A percentile compares a stretch with the other conserved stretches of the same genome.
Evolutionary conservation across 1,284 basidiomycete species (phyloP).

Genomic region (Porphyrellus sp.): DNA sequence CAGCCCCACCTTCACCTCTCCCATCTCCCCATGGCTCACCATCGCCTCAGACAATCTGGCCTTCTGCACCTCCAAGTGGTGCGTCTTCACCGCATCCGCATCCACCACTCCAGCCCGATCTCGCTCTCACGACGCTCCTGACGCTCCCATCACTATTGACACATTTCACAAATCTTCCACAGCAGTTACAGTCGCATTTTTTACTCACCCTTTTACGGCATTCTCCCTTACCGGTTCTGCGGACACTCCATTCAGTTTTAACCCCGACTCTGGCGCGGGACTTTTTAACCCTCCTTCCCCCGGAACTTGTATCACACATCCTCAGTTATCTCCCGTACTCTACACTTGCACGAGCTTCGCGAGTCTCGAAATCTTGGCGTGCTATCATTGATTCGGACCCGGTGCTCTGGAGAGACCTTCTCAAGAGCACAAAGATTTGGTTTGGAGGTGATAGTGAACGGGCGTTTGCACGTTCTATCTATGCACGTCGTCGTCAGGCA

Average conservation of each 20-base stretch:
- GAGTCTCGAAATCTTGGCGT: constrained; percentile 80
- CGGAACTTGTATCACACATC: constrained; percentile 79
- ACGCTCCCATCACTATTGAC: constrained; percentile 73
- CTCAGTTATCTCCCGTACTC: constrained; percentile 75
- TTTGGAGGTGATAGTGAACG: constrained; percentile 76
- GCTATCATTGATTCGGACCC: constrained; percentile 81
- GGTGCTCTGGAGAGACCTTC: constrained; percentile 78
- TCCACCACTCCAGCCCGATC: constrained; percentile 73
- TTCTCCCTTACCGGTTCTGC: constrained; percentile 78
- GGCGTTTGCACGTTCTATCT: constrained; percentile 64
- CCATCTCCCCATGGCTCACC: constrained; percentile 82
- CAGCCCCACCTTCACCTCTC: constrained; percentile 76
- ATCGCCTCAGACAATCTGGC: constrained; percentile 67
- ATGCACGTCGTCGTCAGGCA: constrained; percentile 55
- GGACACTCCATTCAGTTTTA: constrained; percentile 78
- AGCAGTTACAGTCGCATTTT: constrained; percentile 78
- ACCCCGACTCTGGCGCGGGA: constrained; percentile 84
- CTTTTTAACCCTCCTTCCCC: constrained; percentile 81
- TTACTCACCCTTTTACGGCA: constrained; percentile 81
- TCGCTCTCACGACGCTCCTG: constrained; percentile 72
- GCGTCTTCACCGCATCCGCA: constrained; percentile 65
- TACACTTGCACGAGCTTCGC: constrained; percentile 73
- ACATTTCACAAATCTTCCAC: constrained; percentile 71
- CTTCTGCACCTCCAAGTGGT: constrained; percentile 71
- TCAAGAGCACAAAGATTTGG: constrained; percentile 78